Evolutionary conservation across 345 rosid genomes (phyloP), one percentile per base, ranked within the genome.

Genomic region (Hibiscus mutabilis): DNA sequence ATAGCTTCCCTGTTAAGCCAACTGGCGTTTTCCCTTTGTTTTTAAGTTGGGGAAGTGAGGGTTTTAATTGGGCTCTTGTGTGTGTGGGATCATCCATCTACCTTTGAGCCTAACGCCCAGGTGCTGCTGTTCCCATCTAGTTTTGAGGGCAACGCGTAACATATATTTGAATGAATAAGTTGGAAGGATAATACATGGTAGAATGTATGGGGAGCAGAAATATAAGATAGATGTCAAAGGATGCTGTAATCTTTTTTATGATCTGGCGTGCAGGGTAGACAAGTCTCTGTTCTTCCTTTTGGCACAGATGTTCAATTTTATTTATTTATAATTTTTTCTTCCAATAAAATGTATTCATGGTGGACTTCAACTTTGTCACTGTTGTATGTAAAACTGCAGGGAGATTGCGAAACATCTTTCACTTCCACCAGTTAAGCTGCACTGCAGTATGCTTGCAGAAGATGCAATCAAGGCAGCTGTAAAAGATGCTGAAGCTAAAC

Each of bases 361-460:
- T 61, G 66, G 9, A 8, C 9, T 37, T 10, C 42, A 37, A 37
- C 9, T 37, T 37, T 37, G 42, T 37, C 42, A 7, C 42, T 37
- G 9, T 47, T 47, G n/a, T 14, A 47, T 13, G 52, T 47, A 47
- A 47, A 14, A 47, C 52, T 47, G 57, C 86, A 95, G 99, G 37
- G 88, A 90, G 68, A 96, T 96, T 6, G 99, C 99, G 0, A 96
- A 92, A 79, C 98, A 96, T 85, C 97, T 96, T 5, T 85, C 97
- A 60, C 97, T 96, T 29, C 99, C 99, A 69, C 99, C 99, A 5
- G 99, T 96, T 55, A 96, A 96, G 89, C 89, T 96, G 66, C 99
- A 96, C 73, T 92, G 99, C 94, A 96, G 98, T 86, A 92, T 96
- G 98, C 94, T 96, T 68, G 99, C 99, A 0, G 99, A 96, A 86